Evolutionary conservation across 1,284 basidiomycete genomes (phyloP).

Genomic region (Pseudozyma tsukubaensis): DNA sequence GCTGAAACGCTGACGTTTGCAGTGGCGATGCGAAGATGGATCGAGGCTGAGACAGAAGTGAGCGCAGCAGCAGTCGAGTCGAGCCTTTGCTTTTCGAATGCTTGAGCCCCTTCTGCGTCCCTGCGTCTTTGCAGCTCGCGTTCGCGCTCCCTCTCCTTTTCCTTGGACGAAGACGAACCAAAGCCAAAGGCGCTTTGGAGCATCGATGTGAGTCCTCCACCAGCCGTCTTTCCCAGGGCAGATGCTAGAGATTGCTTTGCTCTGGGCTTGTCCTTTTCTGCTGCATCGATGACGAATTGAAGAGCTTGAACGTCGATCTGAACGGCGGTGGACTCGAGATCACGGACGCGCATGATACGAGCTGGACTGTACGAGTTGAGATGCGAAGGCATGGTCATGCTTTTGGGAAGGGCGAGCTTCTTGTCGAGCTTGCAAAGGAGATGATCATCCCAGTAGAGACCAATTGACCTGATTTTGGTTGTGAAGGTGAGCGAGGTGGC

Average conservation of each 20-base stretch:
- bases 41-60: constrained; percentile 72
- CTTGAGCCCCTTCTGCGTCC: constrained; percentile 26
- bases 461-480: constrained; percentile 80
- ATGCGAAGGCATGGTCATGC: constrained; percentile 74
- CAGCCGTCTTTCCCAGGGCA: constrained; percentile 63
- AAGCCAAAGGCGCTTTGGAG: constrained; percentile 69
- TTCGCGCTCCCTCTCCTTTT: constrained; percentile 38
- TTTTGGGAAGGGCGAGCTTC: constrained; percentile 74
- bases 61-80: constrained; percentile 38
- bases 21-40: constrained; percentile 84
- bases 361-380: constrained; percentile 70
- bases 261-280: constrained; percentile 76
- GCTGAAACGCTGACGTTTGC: constrained; percentile 82
- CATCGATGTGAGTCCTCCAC: constrained; percentile 65
- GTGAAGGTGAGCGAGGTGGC: constrained; percentile 95
- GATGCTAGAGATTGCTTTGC: constrained; percentile 49
- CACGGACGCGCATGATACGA: constrained; percentile 78
- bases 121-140: constrained; percentile 26
- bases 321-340: constrained; percentile 79
- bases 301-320: constrained; percentile 85
- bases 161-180: constrained; percentile 56
- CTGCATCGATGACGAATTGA: constrained; percentile 79
- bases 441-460: constrained; percentile 74
- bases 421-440: constrained; percentile 82
- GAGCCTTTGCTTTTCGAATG: constrained; percentile 17